These are phyloP conservation scores for Pyrenophora teres DNA, from an alignment of 2,329 filamentous ascomycete species.

Conservation along the genomic window DNA sequence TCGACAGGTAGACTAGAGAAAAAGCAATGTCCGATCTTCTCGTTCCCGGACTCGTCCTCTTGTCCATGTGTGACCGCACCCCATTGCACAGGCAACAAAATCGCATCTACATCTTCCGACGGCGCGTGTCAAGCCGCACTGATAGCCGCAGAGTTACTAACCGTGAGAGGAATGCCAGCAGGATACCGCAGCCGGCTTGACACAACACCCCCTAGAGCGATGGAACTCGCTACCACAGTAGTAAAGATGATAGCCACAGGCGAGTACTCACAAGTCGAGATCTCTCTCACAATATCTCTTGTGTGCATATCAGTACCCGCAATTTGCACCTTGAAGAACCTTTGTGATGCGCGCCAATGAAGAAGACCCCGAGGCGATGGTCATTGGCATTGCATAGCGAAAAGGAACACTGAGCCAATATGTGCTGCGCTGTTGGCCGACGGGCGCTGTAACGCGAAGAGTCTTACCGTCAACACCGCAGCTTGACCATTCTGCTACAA, in stretches of 20 bases:
- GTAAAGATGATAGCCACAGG: constrained; percentile 16
- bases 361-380: constrained; percentile 38
- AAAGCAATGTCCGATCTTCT: constrained; percentile 23
- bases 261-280: constrained; percentile 14
- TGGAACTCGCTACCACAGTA: constrained; percentile 8
- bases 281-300: background rate
- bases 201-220: constrained; percentile 15
- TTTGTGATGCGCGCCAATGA: constrained; percentile 53
- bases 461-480: constrained; percentile 44
- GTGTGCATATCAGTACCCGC: background rate
- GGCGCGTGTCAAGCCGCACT: constrained; percentile 41
- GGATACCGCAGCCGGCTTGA: constrained; percentile 21
- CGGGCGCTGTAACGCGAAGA: constrained; percentile 47
- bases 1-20: constrained; percentile 26
- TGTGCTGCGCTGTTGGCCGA: constrained; percentile 46
- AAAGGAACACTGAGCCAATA: constrained; percentile 52
- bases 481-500: constrained; percentile 54
- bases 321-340: constrained; percentile 40
- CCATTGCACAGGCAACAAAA: constrained; percentile 33
- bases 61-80: constrained; percentile 21
- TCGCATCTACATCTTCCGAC: constrained; percentile 17
- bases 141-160: constrained; percentile 38
- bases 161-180: constrained; percentile 34
- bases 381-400: constrained; percentile 46
- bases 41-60: background rate